phyloP scores from a whole-genome alignment of 768 basidiomycete genomes.

The Phallus indusiatus region DNA sequence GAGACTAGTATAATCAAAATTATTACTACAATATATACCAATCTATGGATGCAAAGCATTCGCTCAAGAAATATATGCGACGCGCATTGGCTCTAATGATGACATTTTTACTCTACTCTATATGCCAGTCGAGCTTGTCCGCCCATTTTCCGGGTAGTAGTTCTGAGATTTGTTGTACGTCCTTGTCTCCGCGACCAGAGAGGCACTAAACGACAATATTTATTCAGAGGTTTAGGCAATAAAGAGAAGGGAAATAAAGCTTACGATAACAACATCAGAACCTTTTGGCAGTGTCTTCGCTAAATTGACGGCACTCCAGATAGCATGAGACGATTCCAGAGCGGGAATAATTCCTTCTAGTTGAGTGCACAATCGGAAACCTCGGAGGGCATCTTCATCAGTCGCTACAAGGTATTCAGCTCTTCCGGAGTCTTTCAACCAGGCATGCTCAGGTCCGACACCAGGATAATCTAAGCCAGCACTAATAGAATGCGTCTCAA shows the following conservation, averaged over 20 bases:
- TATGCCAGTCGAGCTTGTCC: conserved; percentile 87
- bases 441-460: conserved; percentile 96
- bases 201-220: conserved; percentile 53
- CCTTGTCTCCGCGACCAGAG: conserved; percentile 95
- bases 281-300: conserved; percentile 82
- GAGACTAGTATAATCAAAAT: neutral
- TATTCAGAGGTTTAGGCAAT: neutral
- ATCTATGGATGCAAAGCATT: no score
- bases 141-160: conserved; percentile 91
- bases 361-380: conserved; percentile 87
- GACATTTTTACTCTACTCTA: conserved; percentile 22
- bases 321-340: conserved; percentile 89
- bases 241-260: conserved; percentile 24
- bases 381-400: conserved; percentile 88
- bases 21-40: neutral
- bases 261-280: conserved; percentile 80
- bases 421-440: conserved; percentile 89
- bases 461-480: conserved; percentile 95
- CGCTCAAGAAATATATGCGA: neutral
- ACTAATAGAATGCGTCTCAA: conserved; percentile 95
- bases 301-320: conserved; percentile 83
- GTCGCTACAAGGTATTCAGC: conserved; percentile 92
- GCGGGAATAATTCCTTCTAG: conserved; percentile 98
- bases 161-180: conserved; percentile 94
- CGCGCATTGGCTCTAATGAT: no score